phyloP scores from a whole-genome alignment of 139 green algal species.

The Nannochloris sp. region DNA sequence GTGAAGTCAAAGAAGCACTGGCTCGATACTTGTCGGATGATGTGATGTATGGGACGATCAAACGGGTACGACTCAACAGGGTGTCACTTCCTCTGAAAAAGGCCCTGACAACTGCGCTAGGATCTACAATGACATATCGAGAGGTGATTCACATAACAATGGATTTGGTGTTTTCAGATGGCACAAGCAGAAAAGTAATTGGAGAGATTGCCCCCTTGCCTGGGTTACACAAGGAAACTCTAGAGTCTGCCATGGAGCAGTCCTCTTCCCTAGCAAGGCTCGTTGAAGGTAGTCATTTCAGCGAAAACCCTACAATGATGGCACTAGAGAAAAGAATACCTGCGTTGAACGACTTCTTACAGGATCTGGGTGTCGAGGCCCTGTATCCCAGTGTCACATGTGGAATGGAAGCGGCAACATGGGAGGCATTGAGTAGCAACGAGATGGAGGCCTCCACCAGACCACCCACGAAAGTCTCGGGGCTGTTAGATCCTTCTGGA shows the following conservation, averaged over 20 bases:
- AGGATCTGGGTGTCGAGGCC: neutral
- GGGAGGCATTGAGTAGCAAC: neutral
- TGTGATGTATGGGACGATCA: neutral
- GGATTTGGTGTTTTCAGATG: conserved; percentile 2
- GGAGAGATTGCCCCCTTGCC: conserved; percentile 73
- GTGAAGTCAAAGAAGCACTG: conserved; percentile 7
- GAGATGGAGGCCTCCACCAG: neutral
- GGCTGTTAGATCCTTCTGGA: neutral
- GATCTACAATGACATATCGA: neutral
- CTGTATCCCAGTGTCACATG: neutral
- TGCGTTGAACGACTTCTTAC: neutral
- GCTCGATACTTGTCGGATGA: neutral
- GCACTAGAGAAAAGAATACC: neutral
- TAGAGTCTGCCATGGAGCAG: conserved; percentile 54
- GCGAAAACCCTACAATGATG: neutral
- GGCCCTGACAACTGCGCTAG: neutral
- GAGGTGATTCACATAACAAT: neutral
- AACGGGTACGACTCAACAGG: neutral
- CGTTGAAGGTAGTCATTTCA: neutral
- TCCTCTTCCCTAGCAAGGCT: conserved; percentile 20
- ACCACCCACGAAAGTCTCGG: neutral
- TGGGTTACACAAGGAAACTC: conserved; percentile 71
- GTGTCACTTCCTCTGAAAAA: neutral
- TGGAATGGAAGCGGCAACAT: neutral
- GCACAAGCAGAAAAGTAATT: neutral